These are phyloP conservation scores for Hortaea sp. DNA, from an alignment of 2,329 filamentous ascomycete genomes.

Conservation along the genomic window DNA sequence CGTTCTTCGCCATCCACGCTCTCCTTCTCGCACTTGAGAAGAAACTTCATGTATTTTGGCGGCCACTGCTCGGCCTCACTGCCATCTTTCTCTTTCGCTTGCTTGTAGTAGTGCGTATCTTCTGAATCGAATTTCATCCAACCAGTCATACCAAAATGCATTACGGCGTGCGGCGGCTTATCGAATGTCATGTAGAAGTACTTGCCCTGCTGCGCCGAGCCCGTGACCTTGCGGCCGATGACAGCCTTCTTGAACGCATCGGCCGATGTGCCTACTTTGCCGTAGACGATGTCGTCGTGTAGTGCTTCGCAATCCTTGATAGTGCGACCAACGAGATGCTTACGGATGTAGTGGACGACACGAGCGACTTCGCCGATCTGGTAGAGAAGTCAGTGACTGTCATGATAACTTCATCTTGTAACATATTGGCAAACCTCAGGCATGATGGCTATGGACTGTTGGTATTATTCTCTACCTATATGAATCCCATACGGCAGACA, in stretches of 20 bases:
- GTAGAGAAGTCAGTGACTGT: no score
- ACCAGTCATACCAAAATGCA: conserved; percentile 45
- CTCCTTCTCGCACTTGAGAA: conserved; percentile 47
- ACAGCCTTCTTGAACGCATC: conserved; percentile 64
- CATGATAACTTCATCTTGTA: no score
- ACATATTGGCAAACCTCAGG: no score
- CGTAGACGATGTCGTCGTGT: conserved; percentile 78
- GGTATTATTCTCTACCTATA: no score
- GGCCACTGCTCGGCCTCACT: conserved; percentile 59
- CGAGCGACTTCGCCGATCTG: conserved; percentile 52
- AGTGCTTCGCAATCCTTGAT: conserved; percentile 60
- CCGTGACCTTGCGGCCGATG: conserved; percentile 60
- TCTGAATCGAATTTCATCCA: conserved; percentile 84
- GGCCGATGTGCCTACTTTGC: conserved; percentile 76
- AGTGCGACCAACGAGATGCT: conserved; percentile 73
- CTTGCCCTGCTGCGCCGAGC: conserved; percentile 81
- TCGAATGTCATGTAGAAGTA: conserved; percentile 88
- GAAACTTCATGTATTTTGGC: conserved; percentile 81
- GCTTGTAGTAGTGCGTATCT: conserved; percentile 70
- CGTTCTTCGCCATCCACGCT: conserved; percentile 13
- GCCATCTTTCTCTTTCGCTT: conserved; percentile 39
- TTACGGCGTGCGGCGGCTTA: conserved; percentile 67
- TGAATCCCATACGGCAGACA: no score
- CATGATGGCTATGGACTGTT: no score
- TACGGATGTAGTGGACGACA: conserved; percentile 73